Evolutionary conservation across 108 stramenopile genomes (phyloP).

Genomic region (Schizochytrium sp.): DNA sequence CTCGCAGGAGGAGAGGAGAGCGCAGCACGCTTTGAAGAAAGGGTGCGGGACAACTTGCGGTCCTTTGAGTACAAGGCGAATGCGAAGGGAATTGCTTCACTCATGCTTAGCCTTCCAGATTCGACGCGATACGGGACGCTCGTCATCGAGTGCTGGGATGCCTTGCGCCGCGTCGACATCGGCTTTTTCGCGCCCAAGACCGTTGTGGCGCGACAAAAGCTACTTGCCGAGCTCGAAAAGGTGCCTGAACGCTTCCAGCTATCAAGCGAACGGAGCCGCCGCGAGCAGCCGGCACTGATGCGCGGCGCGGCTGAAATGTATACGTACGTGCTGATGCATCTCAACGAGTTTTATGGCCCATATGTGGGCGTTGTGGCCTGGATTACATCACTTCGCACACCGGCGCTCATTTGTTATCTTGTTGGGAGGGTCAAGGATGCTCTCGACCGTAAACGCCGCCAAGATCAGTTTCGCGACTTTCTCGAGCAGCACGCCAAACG

Average conservation of each 20-base stretch:
- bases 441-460: neutral
- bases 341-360: neutral
- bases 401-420: neutral
- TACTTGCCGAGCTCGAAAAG: neutral
- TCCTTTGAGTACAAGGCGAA: constrained; percentile 21
- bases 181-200: constrained; percentile 14
- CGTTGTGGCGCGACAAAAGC: neutral
- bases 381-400: neutral
- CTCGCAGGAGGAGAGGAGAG: neutral
- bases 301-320: neutral
- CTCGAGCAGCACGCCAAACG: neutral
- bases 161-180: neutral
- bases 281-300: neutral
- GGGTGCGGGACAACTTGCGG: neutral
- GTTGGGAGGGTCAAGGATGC: neutral
- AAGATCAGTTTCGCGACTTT: neutral
- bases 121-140: neutral
- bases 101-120: neutral
- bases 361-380: neutral
- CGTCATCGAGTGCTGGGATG: constrained; percentile 14
- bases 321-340: neutral
- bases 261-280: neutral
- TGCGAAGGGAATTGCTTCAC: constrained; percentile 13
- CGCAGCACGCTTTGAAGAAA: neutral
- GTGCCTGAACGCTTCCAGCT: neutral